Evolutionary conservation across 129 eudicot genomes (phyloP).

Genomic region (Saussurea involucrata): DNA sequence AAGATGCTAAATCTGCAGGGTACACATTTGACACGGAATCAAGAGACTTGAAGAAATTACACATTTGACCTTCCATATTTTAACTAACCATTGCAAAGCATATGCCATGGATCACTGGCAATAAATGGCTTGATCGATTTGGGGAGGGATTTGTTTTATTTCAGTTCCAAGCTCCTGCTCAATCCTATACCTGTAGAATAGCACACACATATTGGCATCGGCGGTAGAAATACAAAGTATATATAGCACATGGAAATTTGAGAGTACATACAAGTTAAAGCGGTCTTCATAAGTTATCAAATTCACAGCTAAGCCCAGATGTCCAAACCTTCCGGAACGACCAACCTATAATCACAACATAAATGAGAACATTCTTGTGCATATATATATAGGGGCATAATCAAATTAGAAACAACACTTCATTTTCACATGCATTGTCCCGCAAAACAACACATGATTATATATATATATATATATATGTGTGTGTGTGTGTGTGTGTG

Average conservation of each 20-base stretch:
- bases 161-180: slow-evolving; percentile 83
- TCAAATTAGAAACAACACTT: neutral
- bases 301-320: slow-evolving; percentile 69
- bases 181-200: slow-evolving; percentile 54
- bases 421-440: neutral
- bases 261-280: slow-evolving; percentile 55
- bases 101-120: slow-evolving; percentile 34
- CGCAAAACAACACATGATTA: neutral
- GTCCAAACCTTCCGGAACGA: slow-evolving; percentile 71
- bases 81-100: slow-evolving; percentile 20
- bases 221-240: neutral
- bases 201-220: slow-evolving; percentile 6
- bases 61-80: neutral
- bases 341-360: slow-evolving; percentile 53
- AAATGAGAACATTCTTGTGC: neutral
- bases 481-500: neutral
- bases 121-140: slow-evolving; percentile 58
- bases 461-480: neutral
- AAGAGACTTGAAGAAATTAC: slow-evolving; percentile 4
- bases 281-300: slow-evolving; percentile 66
- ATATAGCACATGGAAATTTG: neutral
- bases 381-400: neutral
- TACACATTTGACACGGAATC: neutral
- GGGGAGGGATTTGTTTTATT: slow-evolving; percentile 72
- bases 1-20: slow-evolving; percentile 19